Conservation (phyloP, 345 rosid species). For the Sonneratia alba region DNA sequence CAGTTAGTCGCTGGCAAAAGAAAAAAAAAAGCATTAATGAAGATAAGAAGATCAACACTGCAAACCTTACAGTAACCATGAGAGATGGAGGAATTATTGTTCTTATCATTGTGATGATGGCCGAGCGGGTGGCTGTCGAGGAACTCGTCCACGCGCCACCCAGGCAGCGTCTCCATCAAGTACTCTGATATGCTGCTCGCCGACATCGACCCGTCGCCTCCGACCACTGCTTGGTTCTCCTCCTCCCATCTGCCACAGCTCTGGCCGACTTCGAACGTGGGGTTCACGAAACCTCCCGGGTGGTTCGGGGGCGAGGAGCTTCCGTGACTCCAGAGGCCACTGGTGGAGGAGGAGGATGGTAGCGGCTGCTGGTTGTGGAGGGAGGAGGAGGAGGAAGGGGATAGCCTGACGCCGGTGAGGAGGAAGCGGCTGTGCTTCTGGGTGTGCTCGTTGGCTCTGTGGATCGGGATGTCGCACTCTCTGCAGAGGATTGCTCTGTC, state of each 20-base stretch:
- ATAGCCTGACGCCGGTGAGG: conserved; percentile 23
- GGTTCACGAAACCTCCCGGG: no score
- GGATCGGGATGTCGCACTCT: conserved; percentile 22
- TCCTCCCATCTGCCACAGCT: no score
- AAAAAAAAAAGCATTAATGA: no score
- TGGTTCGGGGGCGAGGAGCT: no score
- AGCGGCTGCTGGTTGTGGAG: not conserved
- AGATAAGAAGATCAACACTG: no score
- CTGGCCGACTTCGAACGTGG: no score
- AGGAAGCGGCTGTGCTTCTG: conserved; percentile 24
- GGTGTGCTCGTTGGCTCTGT: conserved; percentile 21
- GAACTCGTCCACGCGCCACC: conserved; percentile 86
- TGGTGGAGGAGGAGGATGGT: conserved; percentile 7
- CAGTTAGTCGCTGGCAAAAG: no score
- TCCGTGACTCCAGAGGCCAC: conserved; percentile 25
- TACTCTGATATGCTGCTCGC: conserved; percentile 78
- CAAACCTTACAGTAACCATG: no score
- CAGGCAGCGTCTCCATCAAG: conserved; percentile 73
- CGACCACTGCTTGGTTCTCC: no score
- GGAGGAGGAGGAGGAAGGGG: conserved; percentile 8
- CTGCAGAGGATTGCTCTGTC: conserved; percentile 23
- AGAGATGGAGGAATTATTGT: no score
- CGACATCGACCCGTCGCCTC: conserved; percentile 10
- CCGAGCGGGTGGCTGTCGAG: conserved; percentile 24
- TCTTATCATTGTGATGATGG: no score